Percentiles rank a stretch among this genome's conserved stretches.
phyloP scores from a whole-genome alignment of 2,329 filamentous ascomycete genomes.

The Epichloe scottii region DNA sequence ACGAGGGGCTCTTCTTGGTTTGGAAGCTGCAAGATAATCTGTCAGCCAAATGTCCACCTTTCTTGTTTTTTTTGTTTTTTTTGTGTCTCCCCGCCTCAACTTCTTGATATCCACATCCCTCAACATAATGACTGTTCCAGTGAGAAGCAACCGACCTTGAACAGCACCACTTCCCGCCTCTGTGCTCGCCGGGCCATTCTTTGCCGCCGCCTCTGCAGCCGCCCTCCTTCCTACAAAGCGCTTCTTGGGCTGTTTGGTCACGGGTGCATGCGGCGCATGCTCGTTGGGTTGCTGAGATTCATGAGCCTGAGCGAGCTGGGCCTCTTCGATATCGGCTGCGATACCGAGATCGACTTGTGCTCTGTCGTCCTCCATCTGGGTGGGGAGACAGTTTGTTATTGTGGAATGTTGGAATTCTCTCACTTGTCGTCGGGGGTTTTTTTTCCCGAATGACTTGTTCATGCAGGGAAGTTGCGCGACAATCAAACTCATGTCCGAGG shows the following conservation, averaged over 20 bases:
- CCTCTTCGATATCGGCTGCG: conserved; percentile 50
- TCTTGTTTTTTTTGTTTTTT: neutral
- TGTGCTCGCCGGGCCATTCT: conserved; percentile 20
- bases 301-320: conserved; percentile 22
- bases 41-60: neutral
- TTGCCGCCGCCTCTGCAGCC: conserved; percentile 48
- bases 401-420: neutral
- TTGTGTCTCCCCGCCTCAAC: neutral
- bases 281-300: conserved; percentile 5
- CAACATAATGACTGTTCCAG: neutral
- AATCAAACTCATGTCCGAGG: neutral
- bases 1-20: conserved; percentile 59
- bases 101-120: neutral
- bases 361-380: conserved; percentile 62
- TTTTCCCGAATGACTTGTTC: neutral
- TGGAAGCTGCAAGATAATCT: conserved; percentile 40
- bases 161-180: conserved; percentile 20
- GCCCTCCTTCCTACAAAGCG: conserved; percentile 79
- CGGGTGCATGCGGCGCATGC: conserved; percentile 5
- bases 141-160: conserved; percentile 34
- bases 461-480: neutral
- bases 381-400: neutral
- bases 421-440: neutral
- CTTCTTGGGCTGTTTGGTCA: conserved; percentile 67
- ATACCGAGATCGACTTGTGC: conserved; percentile 58